Base-by-base conservation (phyloP, 345 rosid species). In the Murraya koenigii region DNA sequence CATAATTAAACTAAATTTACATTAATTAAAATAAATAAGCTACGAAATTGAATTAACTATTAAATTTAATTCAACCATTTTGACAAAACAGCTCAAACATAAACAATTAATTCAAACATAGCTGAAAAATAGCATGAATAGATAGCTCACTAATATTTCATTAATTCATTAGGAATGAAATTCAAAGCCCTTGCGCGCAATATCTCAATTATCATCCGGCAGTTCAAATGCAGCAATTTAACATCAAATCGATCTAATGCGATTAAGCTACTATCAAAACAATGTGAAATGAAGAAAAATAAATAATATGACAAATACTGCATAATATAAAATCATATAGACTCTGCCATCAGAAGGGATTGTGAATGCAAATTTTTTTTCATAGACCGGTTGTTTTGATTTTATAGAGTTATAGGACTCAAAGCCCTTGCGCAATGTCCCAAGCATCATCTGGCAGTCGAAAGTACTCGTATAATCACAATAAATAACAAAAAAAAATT, bases 391-490 rank as follows among this genome's bases (percentile, higher is more conserved):
- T 69, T 33, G 39, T 22, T 69, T n/a, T 65, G 35, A 55, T 23
- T 47, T n/a, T 32, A 35, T 17, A 52, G 15, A 61, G 30, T 38
- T 32, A 55, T 28, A 36, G 81, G 75, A 71, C 79, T 83, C 83
- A 83, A 83, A 77, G 83, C 86, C 83, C 79, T 83, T 70, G 86
- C 81, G 83, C 83, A 83, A 74, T 69, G 36, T 73, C 78, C 85
- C 72, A 69, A 74, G 54, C 82, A 74, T 83, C 81, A 77, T 66
- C 25, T 74, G n/a, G n/a, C n/a, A n/a, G n/a, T n/a, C n/a, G n/a
- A n/a, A n/a, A n/a, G n/a, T n/a, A n/a, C n/a, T n/a, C n/a, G n/a
- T n/a, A n/a, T n/a, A n/a, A n/a, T n/a, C n/a, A n/a, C n/a, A n/a
- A n/a, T n/a, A n/a, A n/a, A n/a, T n/a, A n/a, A n/a, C n/a, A n/a